Evolutionary conservation across 176 grass and related monocot species (phyloP).

Genomic region (Oryza officinalis): DNA sequence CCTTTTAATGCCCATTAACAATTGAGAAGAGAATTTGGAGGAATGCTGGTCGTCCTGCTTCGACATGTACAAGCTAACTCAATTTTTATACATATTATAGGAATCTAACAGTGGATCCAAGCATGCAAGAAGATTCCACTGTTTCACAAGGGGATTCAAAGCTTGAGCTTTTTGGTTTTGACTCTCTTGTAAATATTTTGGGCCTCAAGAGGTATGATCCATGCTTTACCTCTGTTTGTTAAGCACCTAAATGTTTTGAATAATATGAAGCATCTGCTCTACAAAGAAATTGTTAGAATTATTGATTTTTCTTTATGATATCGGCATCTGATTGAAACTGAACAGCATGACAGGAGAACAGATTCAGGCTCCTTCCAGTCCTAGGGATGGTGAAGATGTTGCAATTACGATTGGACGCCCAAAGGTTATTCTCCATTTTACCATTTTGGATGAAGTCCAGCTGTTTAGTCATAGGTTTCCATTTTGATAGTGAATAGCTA

Average conservation of each 20-base stretch:
- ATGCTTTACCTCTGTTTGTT: slow-evolving; percentile 5
- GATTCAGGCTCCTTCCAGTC: slow-evolving; percentile 79
- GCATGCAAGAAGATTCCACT: slow-evolving; percentile 17
- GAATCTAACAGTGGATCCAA: slow-evolving; percentile 57
- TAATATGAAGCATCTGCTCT: neutral
- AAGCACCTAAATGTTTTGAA: slow-evolving; percentile 25
- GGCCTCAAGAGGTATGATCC: slow-evolving; percentile 82
- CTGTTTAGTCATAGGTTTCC: neutral
- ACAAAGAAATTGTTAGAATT: slow-evolving; percentile 30
- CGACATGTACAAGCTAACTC: slow-evolving; percentile 22
- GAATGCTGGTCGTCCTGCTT: neutral
- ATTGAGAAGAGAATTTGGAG: neutral
- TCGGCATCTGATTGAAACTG: slow-evolving; percentile 54
- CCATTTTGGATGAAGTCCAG: slow-evolving; percentile 4
- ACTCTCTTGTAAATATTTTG: slow-evolving; percentile 99
- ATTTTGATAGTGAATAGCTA: slow-evolving; percentile 19
- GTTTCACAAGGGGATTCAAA: slow-evolving; percentile 84
- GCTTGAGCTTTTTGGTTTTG: slow-evolving; percentile 97
- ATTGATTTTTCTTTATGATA: slow-evolving; percentile 28
- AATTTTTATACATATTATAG: slow-evolving; percentile 44
- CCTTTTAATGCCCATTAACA: slow-evolving; percentile 5
- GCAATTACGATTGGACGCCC: slow-evolving; percentile 79
- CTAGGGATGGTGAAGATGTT: slow-evolving; percentile 89
- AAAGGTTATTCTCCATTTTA: slow-evolving; percentile 60
- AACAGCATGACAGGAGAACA: slow-evolving; percentile 99